These are phyloP conservation scores for Fusarium devonianum DNA, from an alignment of 2,329 filamentous ascomycete species.

Conservation along the genomic window DNA sequence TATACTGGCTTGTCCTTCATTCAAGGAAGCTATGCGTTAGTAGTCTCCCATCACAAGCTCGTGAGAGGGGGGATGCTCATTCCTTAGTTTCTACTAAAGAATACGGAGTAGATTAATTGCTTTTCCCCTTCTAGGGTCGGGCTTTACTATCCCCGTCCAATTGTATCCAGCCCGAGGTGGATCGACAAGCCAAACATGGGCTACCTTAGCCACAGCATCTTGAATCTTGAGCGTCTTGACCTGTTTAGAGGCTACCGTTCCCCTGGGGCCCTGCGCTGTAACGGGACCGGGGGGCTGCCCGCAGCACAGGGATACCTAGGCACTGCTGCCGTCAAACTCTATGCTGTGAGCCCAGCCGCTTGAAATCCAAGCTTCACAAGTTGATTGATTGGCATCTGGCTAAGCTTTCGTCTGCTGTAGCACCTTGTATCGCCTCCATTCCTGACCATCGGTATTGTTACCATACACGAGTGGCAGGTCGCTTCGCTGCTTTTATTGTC, in stretches of 20 bases:
- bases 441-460: too few species aligned
- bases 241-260: constrained; percentile 13
- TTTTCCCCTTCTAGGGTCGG: constrained; percentile 28
- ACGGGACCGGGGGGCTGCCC: too few species aligned
- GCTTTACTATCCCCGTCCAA: constrained; percentile 19
- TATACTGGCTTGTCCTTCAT: neutral
- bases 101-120: constrained; percentile 29
- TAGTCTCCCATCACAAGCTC: constrained; percentile 9
- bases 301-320: too few species aligned
- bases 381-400: too few species aligned
- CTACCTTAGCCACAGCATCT: constrained; percentile 5
- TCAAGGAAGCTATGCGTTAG: constrained; percentile 11
- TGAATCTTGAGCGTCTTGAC: too few species aligned
- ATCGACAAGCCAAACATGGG: constrained; percentile 10
- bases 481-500: too few species aligned
- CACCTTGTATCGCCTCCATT: constrained; percentile 12
- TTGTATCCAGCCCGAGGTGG: constrained; percentile 10
- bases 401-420: too few species aligned
- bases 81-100: neutral
- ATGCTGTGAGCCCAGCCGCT: too few species aligned
- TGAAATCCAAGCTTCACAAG: too few species aligned
- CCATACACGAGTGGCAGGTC: too few species aligned
- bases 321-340: neutral
- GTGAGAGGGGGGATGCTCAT: constrained; percentile 2
- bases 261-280: constrained; percentile 8